Evolutionary conservation across 2,329 filamentous ascomycete genomes (phyloP).

Genomic region (Monilinia aucupariae): DNA sequence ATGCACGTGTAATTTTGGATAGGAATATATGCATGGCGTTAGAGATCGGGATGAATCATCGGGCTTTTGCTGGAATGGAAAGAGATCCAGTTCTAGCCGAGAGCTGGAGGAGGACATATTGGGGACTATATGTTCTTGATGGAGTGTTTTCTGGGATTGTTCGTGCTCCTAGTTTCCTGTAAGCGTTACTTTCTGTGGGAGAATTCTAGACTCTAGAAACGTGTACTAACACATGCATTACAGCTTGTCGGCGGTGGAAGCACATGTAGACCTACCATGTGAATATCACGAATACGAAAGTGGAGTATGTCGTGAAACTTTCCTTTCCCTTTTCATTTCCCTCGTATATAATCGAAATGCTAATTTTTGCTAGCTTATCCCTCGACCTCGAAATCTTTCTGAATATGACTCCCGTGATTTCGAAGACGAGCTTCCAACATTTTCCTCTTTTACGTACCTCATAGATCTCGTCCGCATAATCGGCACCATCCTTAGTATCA

Average conservation of each 20-base stretch:
- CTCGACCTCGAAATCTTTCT: slow-evolving; percentile 34
- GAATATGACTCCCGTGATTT: slow-evolving; percentile 38
- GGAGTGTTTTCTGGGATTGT: slow-evolving; percentile 24
- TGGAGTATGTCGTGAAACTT: slow-evolving; percentile 33
- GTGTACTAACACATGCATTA: neutral
- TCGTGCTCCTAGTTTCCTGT: slow-evolving; percentile 28
- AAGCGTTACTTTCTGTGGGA: neutral
- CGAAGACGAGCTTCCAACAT: slow-evolving; percentile 35
- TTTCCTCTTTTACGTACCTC: slow-evolving; percentile 39
- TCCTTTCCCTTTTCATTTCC: slow-evolving; percentile 14
- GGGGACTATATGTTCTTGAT: slow-evolving; percentile 37
- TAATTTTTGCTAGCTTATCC: slow-evolving; percentile 34
- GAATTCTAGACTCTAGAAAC: neutral
- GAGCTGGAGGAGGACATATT: slow-evolving; percentile 41
- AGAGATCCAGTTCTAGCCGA: slow-evolving; percentile 38
- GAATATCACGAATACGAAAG: slow-evolving; percentile 40
- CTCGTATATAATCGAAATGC: slow-evolving; percentile 1
- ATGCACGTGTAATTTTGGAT: slow-evolving; percentile 35
- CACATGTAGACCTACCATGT: slow-evolving; percentile 38
- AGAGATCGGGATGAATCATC: slow-evolving; percentile 53
- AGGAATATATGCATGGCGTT: slow-evolving; percentile 54
- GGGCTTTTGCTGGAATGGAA: slow-evolving; percentile 45
- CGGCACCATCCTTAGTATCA: slow-evolving; percentile 34
- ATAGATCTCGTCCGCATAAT: slow-evolving; percentile 38
- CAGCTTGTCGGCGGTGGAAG: slow-evolving; percentile 31